phyloP scores from a whole-genome alignment of 2,329 filamentous ascomycete genomes.

The Acrodontium crateriforme region DNA sequence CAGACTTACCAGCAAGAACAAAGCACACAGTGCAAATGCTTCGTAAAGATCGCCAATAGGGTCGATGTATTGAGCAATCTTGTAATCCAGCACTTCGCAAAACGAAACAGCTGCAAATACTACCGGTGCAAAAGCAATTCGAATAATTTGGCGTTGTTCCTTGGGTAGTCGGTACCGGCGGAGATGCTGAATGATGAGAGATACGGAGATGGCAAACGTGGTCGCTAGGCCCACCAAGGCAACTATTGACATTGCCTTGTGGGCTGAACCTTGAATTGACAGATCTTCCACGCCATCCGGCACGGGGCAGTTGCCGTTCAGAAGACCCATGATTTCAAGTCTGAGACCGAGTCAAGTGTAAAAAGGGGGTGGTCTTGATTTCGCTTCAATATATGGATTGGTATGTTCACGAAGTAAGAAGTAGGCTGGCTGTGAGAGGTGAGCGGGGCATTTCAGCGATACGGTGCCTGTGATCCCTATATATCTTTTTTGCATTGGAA shows the following conservation, averaged over 20 bases:
- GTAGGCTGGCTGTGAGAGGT: too few species aligned
- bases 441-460: too few species aligned
- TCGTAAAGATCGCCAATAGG: slow-evolving; percentile 18
- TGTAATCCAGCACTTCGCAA: slow-evolving; percentile 14
- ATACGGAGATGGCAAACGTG: slow-evolving; percentile 8
- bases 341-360: too few species aligned
- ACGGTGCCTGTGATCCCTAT: too few species aligned
- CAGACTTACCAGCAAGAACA: too few species aligned
- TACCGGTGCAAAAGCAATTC: slow-evolving; percentile 14
- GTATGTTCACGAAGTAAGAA: too few species aligned
- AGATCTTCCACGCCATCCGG: slow-evolving; percentile 21
- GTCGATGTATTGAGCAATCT: slow-evolving; percentile 15
- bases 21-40: slow-evolving; percentile 16
- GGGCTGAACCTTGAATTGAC: slow-evolving; percentile 19
- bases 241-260: slow-evolving; percentile 5
- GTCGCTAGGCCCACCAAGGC: slow-evolving; percentile 3
- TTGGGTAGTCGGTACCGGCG: slow-evolving; percentile 15
- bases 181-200: slow-evolving; percentile 14
- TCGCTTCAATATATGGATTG: too few species aligned
- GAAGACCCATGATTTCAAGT: too few species aligned
- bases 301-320: slow-evolving; percentile 2
- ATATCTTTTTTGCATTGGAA: too few species aligned
- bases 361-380: too few species aligned
- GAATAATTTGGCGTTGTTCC: slow-evolving; percentile 20
- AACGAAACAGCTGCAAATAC: slow-evolving; percentile 12